These are phyloP conservation scores for Balansia obtecta DNA, from an alignment of 2,329 filamentous ascomycete species.

Conservation along the genomic window DNA sequence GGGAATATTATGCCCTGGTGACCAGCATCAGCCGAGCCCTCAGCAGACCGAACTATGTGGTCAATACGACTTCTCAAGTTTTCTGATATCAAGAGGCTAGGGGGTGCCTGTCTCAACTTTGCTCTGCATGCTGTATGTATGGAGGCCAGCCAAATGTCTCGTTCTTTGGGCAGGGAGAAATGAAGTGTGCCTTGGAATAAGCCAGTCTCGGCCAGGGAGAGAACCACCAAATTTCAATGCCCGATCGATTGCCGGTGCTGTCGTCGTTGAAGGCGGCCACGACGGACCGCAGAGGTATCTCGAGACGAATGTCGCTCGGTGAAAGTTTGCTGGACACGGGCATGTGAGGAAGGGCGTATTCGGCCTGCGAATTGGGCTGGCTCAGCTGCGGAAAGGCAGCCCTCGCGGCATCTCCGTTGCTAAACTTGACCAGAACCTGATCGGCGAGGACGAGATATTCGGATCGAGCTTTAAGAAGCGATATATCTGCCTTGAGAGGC, in stretches of 20 bases:
- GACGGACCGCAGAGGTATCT: constrained; percentile 37
- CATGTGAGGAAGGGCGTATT: constrained; percentile 13
- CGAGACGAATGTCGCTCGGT: constrained; percentile 26
- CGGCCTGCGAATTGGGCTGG: constrained; percentile 12
- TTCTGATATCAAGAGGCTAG: constrained; percentile 27
- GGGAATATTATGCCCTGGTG: constrained; percentile 34
- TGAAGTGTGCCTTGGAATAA: constrained; percentile 34
- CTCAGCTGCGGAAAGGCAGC: constrained; percentile 33
- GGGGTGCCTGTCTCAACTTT: constrained; percentile 22
- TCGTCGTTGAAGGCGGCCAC: constrained; percentile 42
- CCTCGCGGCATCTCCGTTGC: constrained; percentile 32
- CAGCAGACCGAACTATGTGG: constrained; percentile 31
- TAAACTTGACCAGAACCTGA: constrained; percentile 37
- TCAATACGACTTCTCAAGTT: constrained; percentile 36
- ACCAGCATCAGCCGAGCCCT: constrained; percentile 18
- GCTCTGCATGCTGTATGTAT: constrained; percentile 30
- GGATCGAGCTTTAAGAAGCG: constrained; percentile 34
- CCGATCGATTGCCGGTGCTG: constrained; percentile 34
- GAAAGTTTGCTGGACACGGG: constrained; percentile 16
- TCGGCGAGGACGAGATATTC: constrained; percentile 41
- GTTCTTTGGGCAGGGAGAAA: constrained; percentile 34
- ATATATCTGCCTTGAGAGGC: constrained; percentile 35
- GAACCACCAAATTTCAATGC: constrained; percentile 46
- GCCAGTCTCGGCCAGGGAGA: constrained; percentile 29
- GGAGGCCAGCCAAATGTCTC: constrained; percentile 36